Percentiles rank a stretch among this genome's conserved stretches.
These are phyloP conservation scores for Candida fluviatilis DNA, from an alignment of 805 yeast genomes.

Conservation along the genomic window DNA sequence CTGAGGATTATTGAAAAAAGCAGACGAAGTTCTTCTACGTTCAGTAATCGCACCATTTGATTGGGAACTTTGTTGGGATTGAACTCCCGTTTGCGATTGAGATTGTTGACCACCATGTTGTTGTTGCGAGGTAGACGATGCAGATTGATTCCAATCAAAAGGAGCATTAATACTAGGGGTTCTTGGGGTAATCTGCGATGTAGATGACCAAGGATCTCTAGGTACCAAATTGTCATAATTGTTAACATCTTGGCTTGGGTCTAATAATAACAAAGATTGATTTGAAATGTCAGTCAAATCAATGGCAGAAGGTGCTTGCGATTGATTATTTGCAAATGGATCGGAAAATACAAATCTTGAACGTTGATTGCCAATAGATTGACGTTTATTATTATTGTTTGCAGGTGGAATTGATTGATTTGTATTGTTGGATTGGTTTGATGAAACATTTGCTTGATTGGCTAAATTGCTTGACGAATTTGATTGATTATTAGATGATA, in stretches of 20 bases:
- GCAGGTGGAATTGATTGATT: constrained; percentile 8
- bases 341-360: constrained; percentile 70
- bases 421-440: constrained; percentile 5
- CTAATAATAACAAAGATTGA: constrained; percentile 42
- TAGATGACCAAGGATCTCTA: constrained; percentile 42
- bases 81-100: constrained; percentile 16
- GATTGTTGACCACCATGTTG: constrained; percentile 2
- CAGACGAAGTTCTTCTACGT: constrained; percentile 52
- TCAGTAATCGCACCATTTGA: constrained; percentile 14
- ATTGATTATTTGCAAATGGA: constrained; percentile 34
- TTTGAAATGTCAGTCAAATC: constrained; percentile 36
- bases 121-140: constrained; percentile 5
- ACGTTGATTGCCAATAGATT: constrained; percentile 53
- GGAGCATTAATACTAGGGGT: constrained; percentile 30
- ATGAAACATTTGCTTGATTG: not conserved
- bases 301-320: constrained; percentile 23
- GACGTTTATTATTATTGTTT: constrained; percentile 36
- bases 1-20: constrained; percentile 38
- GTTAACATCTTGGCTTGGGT: constrained; percentile 42
- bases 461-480: not conserved
- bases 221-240: constrained; percentile 43
- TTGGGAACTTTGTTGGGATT: constrained; percentile 3
- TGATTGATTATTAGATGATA: constrained; percentile 2
- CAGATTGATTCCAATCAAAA: constrained; percentile 29
- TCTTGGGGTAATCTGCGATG: constrained; percentile 30